phyloP scores from a whole-genome alignment of 139 green algal species.

The Chlorella sp. region DNA sequence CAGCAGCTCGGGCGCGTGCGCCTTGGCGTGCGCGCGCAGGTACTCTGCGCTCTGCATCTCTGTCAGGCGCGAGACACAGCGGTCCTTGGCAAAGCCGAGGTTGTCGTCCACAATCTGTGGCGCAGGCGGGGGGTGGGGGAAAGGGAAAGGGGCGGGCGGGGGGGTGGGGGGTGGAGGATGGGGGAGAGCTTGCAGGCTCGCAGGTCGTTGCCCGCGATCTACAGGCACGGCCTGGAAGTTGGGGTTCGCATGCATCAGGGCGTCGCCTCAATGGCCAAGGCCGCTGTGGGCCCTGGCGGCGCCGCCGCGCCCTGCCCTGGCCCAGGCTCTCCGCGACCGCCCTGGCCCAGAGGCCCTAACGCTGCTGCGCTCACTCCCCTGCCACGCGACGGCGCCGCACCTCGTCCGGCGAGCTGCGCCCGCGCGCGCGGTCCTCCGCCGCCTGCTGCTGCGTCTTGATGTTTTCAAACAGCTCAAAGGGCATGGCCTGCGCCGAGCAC shows the following conservation, averaged over 20 bases:
- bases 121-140: too few relatives aligned
- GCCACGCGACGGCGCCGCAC: background rate
- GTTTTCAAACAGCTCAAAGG: constrained; percentile 84
- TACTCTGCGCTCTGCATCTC: constrained; percentile 90
- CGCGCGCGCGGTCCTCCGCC: background rate
- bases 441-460: constrained; percentile 74
- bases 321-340: too few relatives aligned
- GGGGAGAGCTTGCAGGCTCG: too few relatives aligned
- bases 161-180: too few relatives aligned
- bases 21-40: constrained; percentile 69
- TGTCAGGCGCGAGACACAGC: constrained; percentile 85
- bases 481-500: constrained; percentile 73
- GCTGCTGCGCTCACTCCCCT: background rate
- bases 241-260: too few relatives aligned
- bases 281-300: background rate
- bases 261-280: too few relatives aligned
- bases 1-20: constrained; percentile 74
- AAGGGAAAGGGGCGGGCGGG: too few relatives aligned
- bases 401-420: too few relatives aligned
- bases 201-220: too few relatives aligned
- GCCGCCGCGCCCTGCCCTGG: background rate
- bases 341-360: too few relatives aligned
- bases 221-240: too few relatives aligned
- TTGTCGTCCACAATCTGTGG: constrained; percentile 84
- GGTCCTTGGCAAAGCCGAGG: constrained; percentile 92